Evolutionary conservation across 495 filamentous ascomycete species (phyloP).

Genomic region (Daldinia loculata): DNA sequence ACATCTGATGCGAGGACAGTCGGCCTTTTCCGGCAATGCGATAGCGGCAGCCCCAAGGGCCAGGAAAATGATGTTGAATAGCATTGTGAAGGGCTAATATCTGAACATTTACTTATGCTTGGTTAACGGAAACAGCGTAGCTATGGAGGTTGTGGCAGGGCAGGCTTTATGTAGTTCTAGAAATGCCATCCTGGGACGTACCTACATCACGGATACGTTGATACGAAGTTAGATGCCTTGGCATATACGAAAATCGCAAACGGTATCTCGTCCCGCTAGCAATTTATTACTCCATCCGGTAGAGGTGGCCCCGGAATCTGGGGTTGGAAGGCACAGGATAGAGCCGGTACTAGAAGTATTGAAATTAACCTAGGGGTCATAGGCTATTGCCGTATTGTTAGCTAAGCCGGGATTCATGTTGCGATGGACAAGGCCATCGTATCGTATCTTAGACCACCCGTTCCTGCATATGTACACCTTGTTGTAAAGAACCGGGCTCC

Average conservation of each 20-base stretch:
- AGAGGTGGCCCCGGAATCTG: not conserved
- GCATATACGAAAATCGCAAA: slow-evolving; percentile 23
- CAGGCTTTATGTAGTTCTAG: slow-evolving; percentile 16
- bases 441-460: not conserved
- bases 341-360: slow-evolving; percentile 5
- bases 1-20: slow-evolving; percentile 26
- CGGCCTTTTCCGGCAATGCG: slow-evolving; percentile 13
- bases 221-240: slow-evolving; percentile 30
- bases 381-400: slow-evolving; percentile 28
- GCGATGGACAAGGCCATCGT: slow-evolving; percentile 19
- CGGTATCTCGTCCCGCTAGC: slow-evolving; percentile 5
- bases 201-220: slow-evolving; percentile 4
- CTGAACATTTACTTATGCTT: not conserved
- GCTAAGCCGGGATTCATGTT: slow-evolving; percentile 21
- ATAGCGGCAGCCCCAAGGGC: slow-evolving; percentile 15
- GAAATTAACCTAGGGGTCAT: slow-evolving; percentile 26
- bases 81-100: slow-evolving; percentile 13
- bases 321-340: slow-evolving; percentile 10
- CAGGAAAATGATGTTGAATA: slow-evolving; percentile 24
- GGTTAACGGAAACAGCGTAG: not conserved
- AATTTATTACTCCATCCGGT: slow-evolving; percentile 29
- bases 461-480: slow-evolving; percentile 10
- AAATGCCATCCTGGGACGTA: slow-evolving; percentile 11
- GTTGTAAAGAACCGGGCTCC: not conserved
- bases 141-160: not conserved